A percentile compares a stretch with the other conserved stretches of the same genome.
These are phyloP conservation scores for Aspergillus neoniger DNA, from an alignment of 2,329 filamentous ascomycete species.

Conservation along the genomic window DNA sequence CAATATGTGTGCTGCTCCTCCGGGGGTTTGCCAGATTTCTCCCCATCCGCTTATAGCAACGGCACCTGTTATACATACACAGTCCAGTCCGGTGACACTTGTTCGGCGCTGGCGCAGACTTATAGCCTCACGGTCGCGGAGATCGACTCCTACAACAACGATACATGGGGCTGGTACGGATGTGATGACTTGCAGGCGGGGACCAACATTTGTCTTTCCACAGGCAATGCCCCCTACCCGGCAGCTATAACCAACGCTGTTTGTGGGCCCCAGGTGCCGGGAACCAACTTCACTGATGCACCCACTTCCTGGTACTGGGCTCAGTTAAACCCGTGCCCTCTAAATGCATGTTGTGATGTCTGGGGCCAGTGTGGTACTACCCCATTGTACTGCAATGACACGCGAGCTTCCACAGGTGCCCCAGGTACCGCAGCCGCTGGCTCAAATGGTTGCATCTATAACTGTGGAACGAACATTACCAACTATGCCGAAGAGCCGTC, in stretches of 20 bases:
- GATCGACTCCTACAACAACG: constrained; percentile 35
- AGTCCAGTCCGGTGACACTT: constrained; percentile 35
- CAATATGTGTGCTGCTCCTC: constrained; percentile 21
- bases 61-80: constrained; percentile 42
- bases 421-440: constrained; percentile 42
- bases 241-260: constrained; percentile 38
- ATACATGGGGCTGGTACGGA: constrained; percentile 50
- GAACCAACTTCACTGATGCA: constrained; percentile 10
- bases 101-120: constrained; percentile 23
- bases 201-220: constrained; percentile 44
- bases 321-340: constrained; percentile 50
- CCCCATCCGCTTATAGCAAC: constrained; percentile 38
- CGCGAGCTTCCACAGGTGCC: constrained; percentile 27
- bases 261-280: constrained; percentile 51
- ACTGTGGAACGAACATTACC: constrained; percentile 45
- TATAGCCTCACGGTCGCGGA: neutral
- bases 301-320: constrained; percentile 26
- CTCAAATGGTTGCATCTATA: constrained; percentile 45
- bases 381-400: constrained; percentile 45
- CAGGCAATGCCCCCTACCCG: constrained; percentile 46
- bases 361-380: constrained; percentile 53
- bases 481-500: constrained; percentile 22
- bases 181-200: constrained; percentile 38
- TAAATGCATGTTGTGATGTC: constrained; percentile 48
- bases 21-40: constrained; percentile 21